Conservation (phyloP, 2,329 filamentous ascomycete genomes). For the Aspergillus caelatus region DNA sequence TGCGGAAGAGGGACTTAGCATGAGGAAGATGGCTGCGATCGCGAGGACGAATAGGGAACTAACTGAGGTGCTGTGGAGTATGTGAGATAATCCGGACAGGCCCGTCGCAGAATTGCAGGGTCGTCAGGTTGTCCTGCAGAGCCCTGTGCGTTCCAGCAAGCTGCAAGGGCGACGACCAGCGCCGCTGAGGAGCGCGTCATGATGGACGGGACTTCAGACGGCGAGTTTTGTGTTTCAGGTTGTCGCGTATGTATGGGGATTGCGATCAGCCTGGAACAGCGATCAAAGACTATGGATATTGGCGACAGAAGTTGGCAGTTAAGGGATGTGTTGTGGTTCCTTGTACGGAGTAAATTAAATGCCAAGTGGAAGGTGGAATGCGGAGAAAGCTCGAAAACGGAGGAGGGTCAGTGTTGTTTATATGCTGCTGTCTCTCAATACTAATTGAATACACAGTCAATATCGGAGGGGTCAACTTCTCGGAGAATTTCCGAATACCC, state of each 20-base stretch:
- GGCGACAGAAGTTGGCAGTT: background rate
- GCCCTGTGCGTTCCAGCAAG: constrained; percentile 12
- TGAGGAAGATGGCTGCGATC: background rate
- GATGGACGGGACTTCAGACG: background rate
- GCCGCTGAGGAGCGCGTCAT: constrained; percentile 15
- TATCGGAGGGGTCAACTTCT: background rate
- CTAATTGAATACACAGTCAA: background rate
- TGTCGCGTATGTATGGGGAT: background rate
- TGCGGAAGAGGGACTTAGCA: constrained; percentile 37
- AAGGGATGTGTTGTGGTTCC: background rate
- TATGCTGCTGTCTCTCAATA: background rate
- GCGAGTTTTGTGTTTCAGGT: background rate
- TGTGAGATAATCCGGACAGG: constrained; percentile 67
- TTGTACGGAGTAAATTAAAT: background rate
- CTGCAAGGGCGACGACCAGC: constrained; percentile 20
- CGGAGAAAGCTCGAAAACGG: constrained; percentile 16
- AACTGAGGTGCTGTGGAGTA: constrained; percentile 66
- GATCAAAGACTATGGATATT: background rate
- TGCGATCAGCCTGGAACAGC: too few species aligned
- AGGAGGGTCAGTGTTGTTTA: background rate
- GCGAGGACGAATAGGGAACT: constrained; percentile 30
- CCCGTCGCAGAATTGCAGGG: constrained; percentile 39
- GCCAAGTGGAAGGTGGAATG: constrained; percentile 11
- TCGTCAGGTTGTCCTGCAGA: constrained; percentile 26
- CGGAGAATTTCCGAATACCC: background rate